Percentiles rank a stretch among this genome's conserved stretches.
These are phyloP conservation scores for Lachancea waltii DNA, from an alignment of 805 yeast species.

Conservation along the genomic window DNA sequence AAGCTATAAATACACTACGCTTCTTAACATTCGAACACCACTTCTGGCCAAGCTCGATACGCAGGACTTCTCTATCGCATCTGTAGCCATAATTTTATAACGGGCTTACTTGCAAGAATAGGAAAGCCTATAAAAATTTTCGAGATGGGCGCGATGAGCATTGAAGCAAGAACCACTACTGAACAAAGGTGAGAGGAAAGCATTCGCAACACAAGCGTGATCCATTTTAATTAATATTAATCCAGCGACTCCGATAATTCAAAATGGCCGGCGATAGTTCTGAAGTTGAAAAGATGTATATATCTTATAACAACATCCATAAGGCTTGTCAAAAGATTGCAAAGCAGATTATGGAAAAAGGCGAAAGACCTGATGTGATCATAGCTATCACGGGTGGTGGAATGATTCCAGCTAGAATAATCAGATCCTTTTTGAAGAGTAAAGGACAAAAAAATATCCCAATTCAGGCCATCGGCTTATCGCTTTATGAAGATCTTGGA, in stretches of 20 bases:
- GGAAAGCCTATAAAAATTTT: slow-evolving; percentile 2
- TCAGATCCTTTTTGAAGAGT: slow-evolving; percentile 54
- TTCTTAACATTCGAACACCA: background rate
- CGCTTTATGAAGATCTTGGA: slow-evolving; percentile 54
- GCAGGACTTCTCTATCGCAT: no score
- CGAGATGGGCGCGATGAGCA: slow-evolving; percentile 4
- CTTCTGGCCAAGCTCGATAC: no score
- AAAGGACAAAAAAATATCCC: slow-evolving; percentile 60
- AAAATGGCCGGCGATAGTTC: slow-evolving; percentile 3
- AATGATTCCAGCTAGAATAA: slow-evolving; percentile 60
- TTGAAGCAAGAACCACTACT: no score
- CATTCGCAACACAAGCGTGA: no score
- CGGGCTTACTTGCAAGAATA: background rate
- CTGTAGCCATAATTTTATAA: no score
- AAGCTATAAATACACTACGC: background rate
- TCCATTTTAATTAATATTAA: background rate
- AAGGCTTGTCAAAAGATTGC: slow-evolving; percentile 73
- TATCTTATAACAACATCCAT: slow-evolving; percentile 76
- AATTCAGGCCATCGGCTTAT: slow-evolving; percentile 63
- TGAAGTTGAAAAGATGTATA: slow-evolving; percentile 43
- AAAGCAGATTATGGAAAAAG: slow-evolving; percentile 38
- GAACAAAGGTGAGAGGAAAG: no score
- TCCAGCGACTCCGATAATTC: no score
- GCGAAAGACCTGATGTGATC: slow-evolving; percentile 46
- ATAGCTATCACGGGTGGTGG: slow-evolving; percentile 74